Base-by-base conservation (phyloP, 768 basidiomycete species). In the Lactarius indigo region DNA sequence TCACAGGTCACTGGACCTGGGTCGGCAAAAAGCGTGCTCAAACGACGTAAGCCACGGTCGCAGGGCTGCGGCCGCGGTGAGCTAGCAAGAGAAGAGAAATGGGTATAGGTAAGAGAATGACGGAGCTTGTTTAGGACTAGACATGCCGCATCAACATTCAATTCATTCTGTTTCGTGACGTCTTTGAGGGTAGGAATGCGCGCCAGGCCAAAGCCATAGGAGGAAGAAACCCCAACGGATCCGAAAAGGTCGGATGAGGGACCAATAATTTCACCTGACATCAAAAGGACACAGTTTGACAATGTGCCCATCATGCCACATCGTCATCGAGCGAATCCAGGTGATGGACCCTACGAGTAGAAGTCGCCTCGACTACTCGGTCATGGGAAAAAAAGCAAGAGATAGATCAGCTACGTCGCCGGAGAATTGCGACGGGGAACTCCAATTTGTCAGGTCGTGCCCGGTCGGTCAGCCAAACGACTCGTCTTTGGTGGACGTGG, bases 21-120 rank as follows among this genome's bases (percentile, higher is more conserved):
- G 26, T 23, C 50, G 50, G 23, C 28, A 17, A 61, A 59, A 28
- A 31, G 65, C 56, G 47, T 57, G 61, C 28, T 18, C 3, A 30
- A 10, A 59, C 61, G 65, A 63, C 56, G 65, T 62, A 64, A 56
- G 65, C 65, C 56, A 66, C 60, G 56, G 44, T 47, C 2, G 47
- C 42, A 12, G 56, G 44, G 60, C 60, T 62, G 44, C 44, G 30
- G 44, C 65, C 65, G 65, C 65, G 65, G 65, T 30, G 28, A 47
- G 47, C 37, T n/a, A 26, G 26, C 26, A 17, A 20, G 35, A 55
- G 39, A 42, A 55, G 39, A 41, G 17, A 56, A 3, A 30, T 33
- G 56, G 35, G 42, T 12, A 44, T 33, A n/a, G 31, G 52, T 26
- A 30, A 54, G 55, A 54, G 12, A 57, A 47, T 20, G 35, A 20